A percentile compares a stretch with the other conserved stretches of the same genome.
Conservation (phyloP, 1,139 yeast species). For the Wickerhamomyces sp. region DNA sequence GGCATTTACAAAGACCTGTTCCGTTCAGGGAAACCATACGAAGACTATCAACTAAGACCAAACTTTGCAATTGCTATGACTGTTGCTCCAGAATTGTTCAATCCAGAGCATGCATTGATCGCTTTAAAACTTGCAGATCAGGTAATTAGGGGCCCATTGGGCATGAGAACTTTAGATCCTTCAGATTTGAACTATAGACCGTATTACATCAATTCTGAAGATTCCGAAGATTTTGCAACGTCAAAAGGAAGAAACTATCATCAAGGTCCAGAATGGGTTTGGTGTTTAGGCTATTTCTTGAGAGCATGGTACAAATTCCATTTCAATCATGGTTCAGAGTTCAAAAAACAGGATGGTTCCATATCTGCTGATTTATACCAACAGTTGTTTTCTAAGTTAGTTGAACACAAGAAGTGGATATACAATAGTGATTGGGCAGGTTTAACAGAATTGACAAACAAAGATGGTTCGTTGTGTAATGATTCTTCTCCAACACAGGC, state of each 20-base stretch:
- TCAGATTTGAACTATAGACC: conserved; percentile 89
- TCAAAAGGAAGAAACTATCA: conserved; percentile 95
- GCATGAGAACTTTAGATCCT: conserved; percentile 91
- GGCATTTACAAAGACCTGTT: conserved; percentile 91
- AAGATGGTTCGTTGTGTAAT: conserved; percentile 70
- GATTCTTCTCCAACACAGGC: conserved; percentile 97
- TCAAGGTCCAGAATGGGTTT: conserved; percentile 98
- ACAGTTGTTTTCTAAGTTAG: conserved; percentile 49
- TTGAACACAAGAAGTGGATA: conserved; percentile 66
- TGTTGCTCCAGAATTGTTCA: conserved; percentile 90
- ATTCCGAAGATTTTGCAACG: conserved; percentile 82
- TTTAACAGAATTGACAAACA: conserved; percentile 84
- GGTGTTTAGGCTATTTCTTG: conserved; percentile 84
- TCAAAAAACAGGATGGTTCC: conserved; percentile 25
- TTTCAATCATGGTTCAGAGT: conserved; percentile 29
- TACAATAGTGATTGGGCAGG: conserved; percentile 86
- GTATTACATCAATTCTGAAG: conserved; percentile 74
- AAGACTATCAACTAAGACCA: conserved; percentile 90
- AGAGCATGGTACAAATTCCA: conserved; percentile 67
- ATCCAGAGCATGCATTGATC: conserved; percentile 48
- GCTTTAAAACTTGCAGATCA: conserved; percentile 72
- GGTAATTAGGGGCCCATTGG: conserved; percentile 79
- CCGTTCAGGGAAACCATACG: conserved; percentile 77
- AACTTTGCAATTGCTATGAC: conserved; percentile 90
- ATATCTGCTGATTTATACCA: conserved; percentile 39